phyloP scores from a whole-genome alignment of 2,329 filamentous ascomycete genomes.

The Exophiala sideris region DNA sequence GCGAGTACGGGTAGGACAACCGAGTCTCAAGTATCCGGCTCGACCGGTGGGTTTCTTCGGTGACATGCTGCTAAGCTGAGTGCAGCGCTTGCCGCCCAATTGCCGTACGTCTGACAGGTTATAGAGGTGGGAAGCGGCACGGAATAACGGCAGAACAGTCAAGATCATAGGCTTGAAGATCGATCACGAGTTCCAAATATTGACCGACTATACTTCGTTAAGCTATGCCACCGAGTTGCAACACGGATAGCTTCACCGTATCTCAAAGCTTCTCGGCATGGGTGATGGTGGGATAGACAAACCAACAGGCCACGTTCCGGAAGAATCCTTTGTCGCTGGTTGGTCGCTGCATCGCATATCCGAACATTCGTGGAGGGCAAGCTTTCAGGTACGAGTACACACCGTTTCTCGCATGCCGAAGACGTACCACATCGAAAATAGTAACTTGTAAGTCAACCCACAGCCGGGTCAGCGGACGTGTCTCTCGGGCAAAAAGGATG shows the following conservation, averaged over 20 bases:
- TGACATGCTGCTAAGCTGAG: neutral
- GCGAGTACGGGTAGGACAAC: neutral
- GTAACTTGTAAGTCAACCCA: neutral
- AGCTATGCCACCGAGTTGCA: neutral
- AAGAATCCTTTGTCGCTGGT: neutral
- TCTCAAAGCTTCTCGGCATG: neutral
- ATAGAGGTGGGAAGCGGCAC: conserved; percentile 4
- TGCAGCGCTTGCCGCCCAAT: neutral
- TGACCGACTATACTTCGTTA: conserved; percentile 11
- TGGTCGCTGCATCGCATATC: neutral
- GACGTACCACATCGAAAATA: neutral
- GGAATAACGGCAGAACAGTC: neutral
- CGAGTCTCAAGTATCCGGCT: neutral
- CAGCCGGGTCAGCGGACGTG: neutral
- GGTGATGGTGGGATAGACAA: neutral
- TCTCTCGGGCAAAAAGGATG: neutral
- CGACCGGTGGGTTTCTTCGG: neutral
- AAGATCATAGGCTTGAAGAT: conserved; percentile 1
- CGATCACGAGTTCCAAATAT: conserved; percentile 21
- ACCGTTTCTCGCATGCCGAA: neutral
- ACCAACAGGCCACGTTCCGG: neutral
- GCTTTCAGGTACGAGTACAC: neutral
- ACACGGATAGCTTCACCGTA: neutral
- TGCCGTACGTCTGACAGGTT: conserved; percentile 10
- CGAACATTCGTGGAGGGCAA: neutral